Evolutionary conservation across 176 grass and related monocot genomes (phyloP), one percentile per base, ranked within the genome.

Genomic region (Raddia distichophylla): DNA sequence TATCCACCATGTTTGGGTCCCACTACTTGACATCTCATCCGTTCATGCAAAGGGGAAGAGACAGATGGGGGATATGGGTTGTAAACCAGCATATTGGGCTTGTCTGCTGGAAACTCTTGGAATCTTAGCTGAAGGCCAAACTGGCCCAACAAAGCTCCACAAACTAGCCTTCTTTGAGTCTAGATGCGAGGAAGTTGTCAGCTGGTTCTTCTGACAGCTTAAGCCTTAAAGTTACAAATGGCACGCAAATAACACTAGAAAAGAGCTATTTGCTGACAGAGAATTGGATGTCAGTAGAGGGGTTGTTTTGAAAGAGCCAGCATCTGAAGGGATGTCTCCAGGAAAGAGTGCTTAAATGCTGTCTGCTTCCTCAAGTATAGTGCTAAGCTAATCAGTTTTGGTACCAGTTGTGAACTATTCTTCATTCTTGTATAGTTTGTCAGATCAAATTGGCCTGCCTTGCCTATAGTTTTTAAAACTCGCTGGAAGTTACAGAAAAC

Each of bases 161-260:
- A 40, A 40, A 11, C 60, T 63, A 7, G 6, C 60, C 60, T 62
- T 33, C 2, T 20, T 62, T 62, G 22, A 63, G 56, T 76, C n/a
- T 60, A 47, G 48, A 64, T 20, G 22, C 19, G 52, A 34, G 34
- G 37, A 54, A 43, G 54, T 1, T 77, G 15, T 47, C n/a, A n/a
- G 3, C 11, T 51, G 10, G 22, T 43, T 62, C 66, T 17, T 85
- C 37, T 57, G 60, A 9, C 16, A 80, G 20, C 69, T 70, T 80
- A 32, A 44, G 82, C 73, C 11, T 20, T 5, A 75, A 55, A 52
- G 78, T 59, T 59, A 49, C 57, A 64, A 48, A 22, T 86, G 61
- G 27, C 42, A 43, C 52, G 67, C 12, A 49, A 57, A 11, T 74
- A 7, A 74, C 44, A 27, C 13, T 47, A 34, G 10, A 34, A 46